Percentiles rank a stretch among this genome's conserved stretches.
These are phyloP conservation scores for Pythium dissimile DNA, from an alignment of 352 stramenopile genomes.

Conservation along the genomic window DNA sequence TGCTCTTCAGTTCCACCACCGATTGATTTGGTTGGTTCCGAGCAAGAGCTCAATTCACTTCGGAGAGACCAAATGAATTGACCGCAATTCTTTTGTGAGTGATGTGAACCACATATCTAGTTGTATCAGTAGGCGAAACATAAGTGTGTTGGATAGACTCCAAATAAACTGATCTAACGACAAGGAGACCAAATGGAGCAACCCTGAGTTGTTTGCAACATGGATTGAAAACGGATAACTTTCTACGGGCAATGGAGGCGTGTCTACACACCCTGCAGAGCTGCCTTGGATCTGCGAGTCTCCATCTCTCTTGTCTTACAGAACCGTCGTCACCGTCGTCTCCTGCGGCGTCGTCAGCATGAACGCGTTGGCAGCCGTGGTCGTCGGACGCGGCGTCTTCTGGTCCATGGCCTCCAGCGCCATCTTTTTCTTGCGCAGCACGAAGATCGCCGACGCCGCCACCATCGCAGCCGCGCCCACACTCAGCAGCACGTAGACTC, in stretches of 20 bases:
- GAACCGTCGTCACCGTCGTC: slow-evolving; percentile 39
- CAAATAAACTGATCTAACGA: not conserved
- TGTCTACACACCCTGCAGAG: not conserved
- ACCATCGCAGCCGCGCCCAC: slow-evolving; percentile 38
- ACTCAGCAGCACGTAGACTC: slow-evolving; percentile 33
- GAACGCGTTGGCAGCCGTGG: slow-evolving; percentile 22
- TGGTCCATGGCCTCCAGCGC: slow-evolving; percentile 50
- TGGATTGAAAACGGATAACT: slow-evolving; percentile 1
- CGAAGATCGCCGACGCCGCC: slow-evolving; percentile 50
- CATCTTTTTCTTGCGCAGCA: slow-evolving; percentile 67
- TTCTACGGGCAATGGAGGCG: slow-evolving; percentile 1
- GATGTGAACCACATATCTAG: not conserved
- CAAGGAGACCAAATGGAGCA: not conserved
- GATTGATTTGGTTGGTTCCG: slow-evolving; percentile 29
- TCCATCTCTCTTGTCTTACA: slow-evolving; percentile 25
- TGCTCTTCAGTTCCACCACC: slow-evolving; percentile 21
- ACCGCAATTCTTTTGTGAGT: slow-evolving; percentile 10
- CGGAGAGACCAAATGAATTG: slow-evolving; percentile 13
- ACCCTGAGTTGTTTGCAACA: not conserved
- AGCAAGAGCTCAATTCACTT: slow-evolving; percentile 16
- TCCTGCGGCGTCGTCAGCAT: slow-evolving; percentile 52
- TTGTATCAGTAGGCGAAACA: slow-evolving; percentile 8
- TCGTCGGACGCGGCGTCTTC: slow-evolving; percentile 42
- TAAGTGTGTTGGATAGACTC: not conserved
- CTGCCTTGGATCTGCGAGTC: not conserved